A percentile compares a stretch with the other conserved stretches of the same genome.
Conservation (phyloP, 2,329 filamentous ascomycete species). For the Dactylonectria estremocensis region DNA sequence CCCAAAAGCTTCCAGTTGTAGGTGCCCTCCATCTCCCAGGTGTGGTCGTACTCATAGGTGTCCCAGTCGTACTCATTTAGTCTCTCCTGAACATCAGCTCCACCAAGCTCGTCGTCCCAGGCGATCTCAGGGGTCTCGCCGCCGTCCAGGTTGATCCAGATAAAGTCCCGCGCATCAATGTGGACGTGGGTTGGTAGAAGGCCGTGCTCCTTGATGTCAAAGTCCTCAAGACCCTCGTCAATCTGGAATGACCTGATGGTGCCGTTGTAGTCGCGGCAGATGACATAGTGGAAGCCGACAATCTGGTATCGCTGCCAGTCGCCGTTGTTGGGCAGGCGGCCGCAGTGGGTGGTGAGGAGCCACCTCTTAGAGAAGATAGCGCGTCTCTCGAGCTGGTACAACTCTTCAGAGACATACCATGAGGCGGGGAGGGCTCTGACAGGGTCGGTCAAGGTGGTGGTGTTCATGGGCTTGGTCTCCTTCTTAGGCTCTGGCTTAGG, state of each 20-base stretch:
- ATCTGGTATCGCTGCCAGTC: slow-evolving; percentile 70
- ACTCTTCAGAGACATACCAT: slow-evolving; percentile 66
- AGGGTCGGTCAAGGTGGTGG: slow-evolving; percentile 1
- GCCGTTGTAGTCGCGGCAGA: slow-evolving; percentile 56
- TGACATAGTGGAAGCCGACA: slow-evolving; percentile 69
- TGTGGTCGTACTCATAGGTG: slow-evolving; percentile 70
- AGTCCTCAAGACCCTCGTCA: slow-evolving; percentile 63
- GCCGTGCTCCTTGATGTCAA: slow-evolving; percentile 68
- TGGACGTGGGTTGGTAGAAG: slow-evolving; percentile 69
- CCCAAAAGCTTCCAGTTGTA: slow-evolving; percentile 74
- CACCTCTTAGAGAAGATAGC: slow-evolving; percentile 71
- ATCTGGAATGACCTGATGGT: slow-evolving; percentile 72
- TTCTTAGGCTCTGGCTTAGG: background rate
- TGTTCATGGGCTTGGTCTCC: slow-evolving; percentile 16
- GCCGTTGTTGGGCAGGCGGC: slow-evolving; percentile 64
- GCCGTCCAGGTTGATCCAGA: slow-evolving; percentile 72
- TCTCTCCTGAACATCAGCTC: slow-evolving; percentile 62
- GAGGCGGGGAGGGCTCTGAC: slow-evolving; percentile 61
- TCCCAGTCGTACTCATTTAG: slow-evolving; percentile 62
- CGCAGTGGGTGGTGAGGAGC: slow-evolving; percentile 68
- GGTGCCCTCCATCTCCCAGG: slow-evolving; percentile 68
- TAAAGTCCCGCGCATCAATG: slow-evolving; percentile 66
- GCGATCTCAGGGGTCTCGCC: slow-evolving; percentile 58
- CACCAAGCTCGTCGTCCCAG: slow-evolving; percentile 67
- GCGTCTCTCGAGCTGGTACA: slow-evolving; percentile 70